Evolutionary conservation across 1,139 yeast species (phyloP), one percentile per base, ranked within the genome.

Genomic region (Geotrichum fermentans): DNA sequence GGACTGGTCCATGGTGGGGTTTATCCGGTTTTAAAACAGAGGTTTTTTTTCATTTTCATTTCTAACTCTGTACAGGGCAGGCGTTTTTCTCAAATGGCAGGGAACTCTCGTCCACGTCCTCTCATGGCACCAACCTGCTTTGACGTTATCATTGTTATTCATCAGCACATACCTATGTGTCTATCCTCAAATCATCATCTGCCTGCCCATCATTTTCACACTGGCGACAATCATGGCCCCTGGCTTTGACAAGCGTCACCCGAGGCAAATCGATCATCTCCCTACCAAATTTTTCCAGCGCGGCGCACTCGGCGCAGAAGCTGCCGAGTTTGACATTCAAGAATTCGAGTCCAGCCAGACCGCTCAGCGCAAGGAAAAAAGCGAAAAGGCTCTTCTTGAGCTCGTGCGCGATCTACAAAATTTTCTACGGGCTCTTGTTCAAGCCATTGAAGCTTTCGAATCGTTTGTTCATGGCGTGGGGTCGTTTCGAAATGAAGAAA

Each of bases 181-280:
- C 40, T 77, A 85, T 69, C 96, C 96, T 0, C 81, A 82, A 60
- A 67, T 85, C 45, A 70, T 87, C 7, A 65, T 83, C 34, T 74
- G 81, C 1, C 69, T 82, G 38, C 96, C 96, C 0, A 60, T 85
- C 35, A 54, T 82, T 1, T 75, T 71, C 46, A 50, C 86, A 6
- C 62, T 83, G 33, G 71, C 76, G 52, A 82, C 81, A 0, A 69
- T 83, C 2, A 72, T 88, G 70, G 70, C 83, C 1, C 92, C 95
- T 0, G 88, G 86, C 1, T 89, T 82, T 60, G 70, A 79, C 18
- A 72, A 75, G 47, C 72, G 88, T 48, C 96, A 88, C 62, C 95
- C 62, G 7, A 36, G 54, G 24, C 55, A 58, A 1, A 43, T 39
- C 10, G 44, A 52, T 17, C 36, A 52, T 35, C 42, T 56, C 20